phyloP scores from a whole-genome alignment of 306 rosid genomes.

The Vigna reflexopilosa region DNA sequence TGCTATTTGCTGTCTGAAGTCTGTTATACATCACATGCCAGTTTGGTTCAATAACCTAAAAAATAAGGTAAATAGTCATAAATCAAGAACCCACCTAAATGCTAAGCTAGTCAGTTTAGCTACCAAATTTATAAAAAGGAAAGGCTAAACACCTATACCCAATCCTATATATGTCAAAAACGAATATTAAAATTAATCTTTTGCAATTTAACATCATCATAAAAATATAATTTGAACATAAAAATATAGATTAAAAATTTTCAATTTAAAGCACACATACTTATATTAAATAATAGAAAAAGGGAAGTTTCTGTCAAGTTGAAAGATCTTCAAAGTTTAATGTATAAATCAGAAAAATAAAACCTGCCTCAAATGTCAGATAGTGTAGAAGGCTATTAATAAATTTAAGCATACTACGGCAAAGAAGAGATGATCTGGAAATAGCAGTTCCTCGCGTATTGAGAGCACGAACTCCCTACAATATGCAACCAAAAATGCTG shows the following conservation, averaged over 20 bases:
- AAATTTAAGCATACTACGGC: conserved; percentile 97
- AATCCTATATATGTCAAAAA: conserved; percentile 6
- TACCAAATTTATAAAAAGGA: conserved; percentile 38
- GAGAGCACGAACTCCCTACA: conserved; percentile 88
- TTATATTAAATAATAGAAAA: neutral
- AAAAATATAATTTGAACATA: conserved; percentile 19
- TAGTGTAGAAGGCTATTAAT: conserved; percentile 92
- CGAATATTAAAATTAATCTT: neutral
- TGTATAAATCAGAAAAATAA: conserved; percentile 37
- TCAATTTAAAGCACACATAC: conserved; percentile 17
- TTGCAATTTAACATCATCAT: conserved; percentile 22
- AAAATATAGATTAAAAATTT: conserved; percentile 28
- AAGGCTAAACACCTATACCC: conserved; percentile 18
- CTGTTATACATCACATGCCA: conserved; percentile 93
- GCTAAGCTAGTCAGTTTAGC: conserved; percentile 33
- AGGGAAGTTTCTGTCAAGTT: neutral
- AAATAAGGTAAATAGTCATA: conserved; percentile 35
- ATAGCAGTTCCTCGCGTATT: conserved; percentile 87
- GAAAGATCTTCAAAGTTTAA: conserved; percentile 10
- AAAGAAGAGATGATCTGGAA: conserved; percentile 90
- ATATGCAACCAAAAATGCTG: conserved; percentile 38
- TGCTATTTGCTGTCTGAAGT: conserved; percentile 89
- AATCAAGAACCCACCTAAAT: conserved; percentile 28
- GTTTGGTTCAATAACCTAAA: conserved; percentile 94
- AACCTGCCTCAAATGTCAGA: conserved; percentile 91